These are phyloP conservation scores for Leishmania gerbilli DNA, from an alignment of 208 protist species.

Conservation along the genomic window DNA sequence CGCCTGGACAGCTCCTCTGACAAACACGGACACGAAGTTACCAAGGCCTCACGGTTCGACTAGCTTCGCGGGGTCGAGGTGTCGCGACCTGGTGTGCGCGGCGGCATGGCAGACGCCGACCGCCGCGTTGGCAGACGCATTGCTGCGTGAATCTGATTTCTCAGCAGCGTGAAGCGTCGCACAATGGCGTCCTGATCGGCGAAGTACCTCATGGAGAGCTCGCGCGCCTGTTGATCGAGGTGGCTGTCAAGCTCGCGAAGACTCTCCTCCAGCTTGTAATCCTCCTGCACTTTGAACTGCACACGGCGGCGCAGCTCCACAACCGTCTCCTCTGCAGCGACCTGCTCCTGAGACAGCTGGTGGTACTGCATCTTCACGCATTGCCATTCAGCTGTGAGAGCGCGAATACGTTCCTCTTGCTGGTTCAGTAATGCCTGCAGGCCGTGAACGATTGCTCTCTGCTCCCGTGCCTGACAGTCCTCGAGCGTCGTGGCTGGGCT, in stretches of 20 bases:
- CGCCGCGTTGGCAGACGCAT: conserved; percentile 34
- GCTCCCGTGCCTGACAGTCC: conserved; percentile 16
- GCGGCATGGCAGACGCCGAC: not conserved
- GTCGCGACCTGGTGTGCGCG: not conserved
- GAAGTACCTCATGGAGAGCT: conserved; percentile 81
- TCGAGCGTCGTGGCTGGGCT: conserved; percentile 5
- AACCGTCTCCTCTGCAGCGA: conserved; percentile 54
- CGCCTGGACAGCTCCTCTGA: not conserved
- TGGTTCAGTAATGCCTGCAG: conserved; percentile 37
- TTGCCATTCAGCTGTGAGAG: conserved; percentile 46
- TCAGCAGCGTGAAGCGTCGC: conserved; percentile 68
- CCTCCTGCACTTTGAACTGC: conserved; percentile 77
- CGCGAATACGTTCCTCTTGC: conserved; percentile 3
- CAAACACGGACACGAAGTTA: conserved; percentile 3
- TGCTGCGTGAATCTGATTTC: conserved; percentile 52
- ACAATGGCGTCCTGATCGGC: conserved; percentile 82
- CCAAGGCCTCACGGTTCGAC: not conserved
- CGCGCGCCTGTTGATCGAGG: conserved; percentile 78
- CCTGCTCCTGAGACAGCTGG: conserved; percentile 63
- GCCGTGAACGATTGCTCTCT: conserved; percentile 25
- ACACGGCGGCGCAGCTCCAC: conserved; percentile 76
- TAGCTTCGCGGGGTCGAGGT: conserved; percentile 10
- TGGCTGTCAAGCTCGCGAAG: conserved; percentile 67
- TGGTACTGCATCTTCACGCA: conserved; percentile 45
- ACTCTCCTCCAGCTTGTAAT: conserved; percentile 69